These are phyloP conservation scores for Geotrichum australiense DNA, from an alignment of 1,139 yeast species.

Conservation along the genomic window DNA sequence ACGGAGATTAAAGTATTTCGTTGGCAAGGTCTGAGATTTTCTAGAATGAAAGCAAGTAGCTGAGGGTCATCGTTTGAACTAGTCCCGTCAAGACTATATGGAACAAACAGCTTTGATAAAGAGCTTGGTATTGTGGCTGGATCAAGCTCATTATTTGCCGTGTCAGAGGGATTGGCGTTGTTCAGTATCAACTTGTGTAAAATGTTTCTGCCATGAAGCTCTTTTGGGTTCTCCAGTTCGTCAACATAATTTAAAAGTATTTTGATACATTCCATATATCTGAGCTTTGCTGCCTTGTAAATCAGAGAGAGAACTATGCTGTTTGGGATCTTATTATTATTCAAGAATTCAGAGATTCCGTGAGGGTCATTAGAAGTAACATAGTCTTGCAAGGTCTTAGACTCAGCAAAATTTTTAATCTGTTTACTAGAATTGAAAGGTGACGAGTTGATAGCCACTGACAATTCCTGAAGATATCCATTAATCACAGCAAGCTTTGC, in stretches of 20 bases:
- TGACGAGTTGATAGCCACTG: constrained; percentile 23
- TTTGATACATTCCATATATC: constrained; percentile 51
- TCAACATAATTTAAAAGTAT: constrained; percentile 44
- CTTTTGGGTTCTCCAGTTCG: constrained; percentile 55
- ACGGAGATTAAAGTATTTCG: constrained; percentile 51
- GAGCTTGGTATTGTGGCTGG: constrained; percentile 48
- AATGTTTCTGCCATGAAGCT: constrained; percentile 75
- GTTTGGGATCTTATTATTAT: constrained; percentile 6
- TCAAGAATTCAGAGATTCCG: constrained; percentile 20
- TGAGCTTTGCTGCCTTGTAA: constrained; percentile 53
- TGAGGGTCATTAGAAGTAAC: constrained; percentile 28
- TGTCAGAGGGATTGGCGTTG: constrained; percentile 43
- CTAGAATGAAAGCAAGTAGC: constrained; percentile 48
- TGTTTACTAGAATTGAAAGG: constrained; percentile 5
- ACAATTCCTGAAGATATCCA: constrained; percentile 44
- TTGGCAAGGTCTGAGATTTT: constrained; percentile 46
- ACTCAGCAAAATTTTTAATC: constrained; percentile 1
- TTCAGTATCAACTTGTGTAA: constrained; percentile 77
- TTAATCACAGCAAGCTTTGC: constrained; percentile 52
- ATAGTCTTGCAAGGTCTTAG: constrained; percentile 7
- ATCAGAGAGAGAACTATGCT: constrained; percentile 43
- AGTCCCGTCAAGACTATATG: constrained; percentile 62
- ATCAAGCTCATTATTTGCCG: constrained; percentile 26
- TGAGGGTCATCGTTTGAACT: constrained; percentile 40
- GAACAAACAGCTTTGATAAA: constrained; percentile 37